Conservation (phyloP, 768 basidiomycete species). For the Mrakia gelida region DNA sequence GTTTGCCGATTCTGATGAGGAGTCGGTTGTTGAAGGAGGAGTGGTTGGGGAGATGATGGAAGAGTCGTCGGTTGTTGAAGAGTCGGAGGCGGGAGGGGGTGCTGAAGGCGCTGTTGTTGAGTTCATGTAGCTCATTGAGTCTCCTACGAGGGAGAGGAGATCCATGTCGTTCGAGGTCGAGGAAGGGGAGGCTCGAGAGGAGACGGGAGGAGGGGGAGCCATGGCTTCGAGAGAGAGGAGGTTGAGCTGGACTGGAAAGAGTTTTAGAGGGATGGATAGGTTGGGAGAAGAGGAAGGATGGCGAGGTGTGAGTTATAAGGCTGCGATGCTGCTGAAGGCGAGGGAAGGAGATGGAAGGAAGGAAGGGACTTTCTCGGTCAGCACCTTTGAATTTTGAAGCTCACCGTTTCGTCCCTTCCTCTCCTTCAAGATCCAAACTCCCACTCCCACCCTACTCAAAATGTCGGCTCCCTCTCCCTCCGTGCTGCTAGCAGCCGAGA, state of each 20-base stretch:
- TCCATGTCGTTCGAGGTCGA: slow-evolving; percentile 18
- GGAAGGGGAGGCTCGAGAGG: slow-evolving; percentile 37
- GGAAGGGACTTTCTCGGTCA: slow-evolving; percentile 4
- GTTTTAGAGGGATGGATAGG: not conserved
- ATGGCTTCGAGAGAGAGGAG: slow-evolving; percentile 45
- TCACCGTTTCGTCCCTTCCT: not conserved
- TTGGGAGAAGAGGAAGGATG: not conserved
- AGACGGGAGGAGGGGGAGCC: slow-evolving; percentile 40
- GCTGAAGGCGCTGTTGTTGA: slow-evolving; percentile 15
- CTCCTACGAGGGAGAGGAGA: slow-evolving; percentile 38
- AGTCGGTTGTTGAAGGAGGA: not conserved
- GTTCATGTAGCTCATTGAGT: slow-evolving; percentile 34
- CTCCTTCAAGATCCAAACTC: not conserved
- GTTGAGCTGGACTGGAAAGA: slow-evolving; percentile 36
- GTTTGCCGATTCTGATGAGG: not conserved
- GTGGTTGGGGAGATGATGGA: slow-evolving; percentile 25
- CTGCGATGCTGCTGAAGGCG: too few species aligned
- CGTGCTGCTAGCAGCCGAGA: not conserved
- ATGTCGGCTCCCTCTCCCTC: not conserved
- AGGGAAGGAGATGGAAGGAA: slow-evolving; percentile 13
- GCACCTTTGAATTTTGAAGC: not conserved
- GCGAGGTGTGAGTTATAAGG: not conserved
- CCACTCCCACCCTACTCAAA: not conserved
- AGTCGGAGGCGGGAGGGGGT: slow-evolving; percentile 10
- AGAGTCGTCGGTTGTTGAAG: slow-evolving; percentile 19